Evolutionary conservation across 345 rosid species (phyloP).

Genomic region (Turritis glabra): DNA sequence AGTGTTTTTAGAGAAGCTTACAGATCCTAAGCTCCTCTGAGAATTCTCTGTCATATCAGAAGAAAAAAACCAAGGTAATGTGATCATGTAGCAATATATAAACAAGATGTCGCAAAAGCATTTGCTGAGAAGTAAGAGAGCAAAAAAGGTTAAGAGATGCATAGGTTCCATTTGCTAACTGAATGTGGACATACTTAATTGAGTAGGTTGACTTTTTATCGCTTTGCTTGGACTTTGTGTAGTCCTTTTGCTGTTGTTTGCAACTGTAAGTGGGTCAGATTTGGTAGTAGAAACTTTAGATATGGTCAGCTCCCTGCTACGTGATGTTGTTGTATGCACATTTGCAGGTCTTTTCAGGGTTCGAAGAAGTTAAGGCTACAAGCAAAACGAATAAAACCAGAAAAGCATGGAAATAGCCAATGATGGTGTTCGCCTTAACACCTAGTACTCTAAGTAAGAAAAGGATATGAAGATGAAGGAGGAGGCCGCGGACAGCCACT

Average conservation of each 20-base stretch:
- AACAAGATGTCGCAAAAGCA: conserved; percentile 1
- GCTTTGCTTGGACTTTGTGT: conserved; percentile 36
- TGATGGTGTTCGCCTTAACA: background rate
- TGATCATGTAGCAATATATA: background rate
- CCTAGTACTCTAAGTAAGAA: conserved; percentile 8
- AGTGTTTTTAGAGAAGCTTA: conserved; percentile 37
- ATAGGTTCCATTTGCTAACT: conserved; percentile 1
- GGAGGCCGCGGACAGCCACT: conserved; percentile 61
- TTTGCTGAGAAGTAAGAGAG: background rate
- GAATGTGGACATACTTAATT: conserved; percentile 48
- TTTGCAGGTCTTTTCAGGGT: conserved; percentile 68
- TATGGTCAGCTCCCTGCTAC: conserved; percentile 48
- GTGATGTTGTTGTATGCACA: conserved; percentile 39
- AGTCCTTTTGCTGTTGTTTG: conserved; percentile 43
- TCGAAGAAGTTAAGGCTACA: conserved; percentile 59
- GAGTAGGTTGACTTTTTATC: conserved; percentile 46
- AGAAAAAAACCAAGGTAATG: conserved; percentile 20
- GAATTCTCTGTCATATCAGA: conserved; percentile 40
- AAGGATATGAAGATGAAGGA: conserved; percentile 89
- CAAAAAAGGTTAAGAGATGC: conserved; percentile 4
- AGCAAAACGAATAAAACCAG: conserved; percentile 10
- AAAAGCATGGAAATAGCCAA: conserved; percentile 8
- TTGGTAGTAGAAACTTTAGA: conserved; percentile 49
- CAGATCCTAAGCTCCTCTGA: conserved; percentile 50
- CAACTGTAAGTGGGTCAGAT: conserved; percentile 35